Percentiles rank a stretch among this genome's conserved stretches.
Evolutionary conservation across 805 yeast species (phyloP).

Genomic region (Debaryomyces prosopidis): DNA sequence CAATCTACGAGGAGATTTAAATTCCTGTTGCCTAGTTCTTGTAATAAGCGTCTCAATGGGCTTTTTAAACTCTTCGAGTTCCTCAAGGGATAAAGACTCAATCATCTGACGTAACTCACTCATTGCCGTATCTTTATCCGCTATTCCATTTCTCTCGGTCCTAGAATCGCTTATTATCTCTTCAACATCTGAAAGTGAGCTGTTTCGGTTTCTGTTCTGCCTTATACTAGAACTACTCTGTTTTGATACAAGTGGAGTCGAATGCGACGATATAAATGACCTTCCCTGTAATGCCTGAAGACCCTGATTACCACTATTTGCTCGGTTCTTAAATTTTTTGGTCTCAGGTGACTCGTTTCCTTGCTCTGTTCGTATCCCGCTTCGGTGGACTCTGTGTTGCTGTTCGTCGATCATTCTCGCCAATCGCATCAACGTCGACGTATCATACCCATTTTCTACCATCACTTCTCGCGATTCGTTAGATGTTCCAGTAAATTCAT

Average conservation of each 20-base stretch:
- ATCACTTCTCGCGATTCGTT: background rate
- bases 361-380: background rate
- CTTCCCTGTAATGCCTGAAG: too few relatives aligned
- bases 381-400: background rate
- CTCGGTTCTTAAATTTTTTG: background rate
- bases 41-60: conserved; percentile 5
- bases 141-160: background rate
- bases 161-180: background rate
- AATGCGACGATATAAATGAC: conserved; percentile 20
- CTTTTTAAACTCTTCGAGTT: conserved; percentile 14
- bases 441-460: conserved; percentile 1
- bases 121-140: background rate
- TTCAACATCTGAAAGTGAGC: background rate
- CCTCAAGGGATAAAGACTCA: conserved; percentile 17
- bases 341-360: background rate
- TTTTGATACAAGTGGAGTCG: conserved; percentile 20
- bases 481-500: conserved; percentile 1
- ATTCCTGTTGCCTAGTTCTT: background rate
- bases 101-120: conserved; percentile 15
- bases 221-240: background rate
- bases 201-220: background rate
- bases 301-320: background rate
- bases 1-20: too few relatives aligned
- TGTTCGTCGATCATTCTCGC: conserved; percentile 15
- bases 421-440: conserved; percentile 12